Percentiles rank a stretch among this genome's conserved stretches.
These are phyloP conservation scores for Acacia acuminata DNA, from an alignment of 306 rosid species.

Conservation along the genomic window DNA sequence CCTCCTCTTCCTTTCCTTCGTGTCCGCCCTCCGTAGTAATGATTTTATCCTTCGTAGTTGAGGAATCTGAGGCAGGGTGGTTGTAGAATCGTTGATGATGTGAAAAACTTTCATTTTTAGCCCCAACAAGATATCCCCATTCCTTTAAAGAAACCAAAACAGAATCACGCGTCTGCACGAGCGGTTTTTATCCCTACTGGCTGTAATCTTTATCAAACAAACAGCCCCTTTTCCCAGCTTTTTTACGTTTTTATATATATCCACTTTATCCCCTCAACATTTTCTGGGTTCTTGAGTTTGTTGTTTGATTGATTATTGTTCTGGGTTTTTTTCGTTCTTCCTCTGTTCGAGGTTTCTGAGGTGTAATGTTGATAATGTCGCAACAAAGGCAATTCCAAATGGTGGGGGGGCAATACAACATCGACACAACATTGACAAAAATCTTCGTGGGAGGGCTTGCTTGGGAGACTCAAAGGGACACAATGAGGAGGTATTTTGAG, in stretches of 20 bases:
- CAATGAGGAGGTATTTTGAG: conserved; percentile 89
- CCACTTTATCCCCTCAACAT: not conserved
- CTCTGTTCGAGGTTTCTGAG: not conserved
- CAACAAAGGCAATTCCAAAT: conserved; percentile 75
- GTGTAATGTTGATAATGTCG: conserved; percentile 48
- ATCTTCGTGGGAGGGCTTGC: conserved; percentile 97
- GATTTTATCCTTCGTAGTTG: conserved; percentile 60
- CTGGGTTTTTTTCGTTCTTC: not conserved
- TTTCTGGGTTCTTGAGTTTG: not conserved
- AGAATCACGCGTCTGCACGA: conserved; percentile 23
- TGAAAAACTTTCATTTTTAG: conserved; percentile 46
- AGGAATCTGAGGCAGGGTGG: conserved; percentile 57
- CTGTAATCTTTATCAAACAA: conserved; percentile 41
- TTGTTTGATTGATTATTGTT: not conserved
- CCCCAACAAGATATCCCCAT: not conserved
- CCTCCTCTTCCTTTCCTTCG: conserved; percentile 2
- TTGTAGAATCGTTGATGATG: conserved; percentile 25
- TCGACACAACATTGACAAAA: conserved; percentile 87
- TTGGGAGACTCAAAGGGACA: conserved; percentile 94
- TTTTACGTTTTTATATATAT: not conserved
- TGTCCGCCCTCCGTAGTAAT: conserved; percentile 48
- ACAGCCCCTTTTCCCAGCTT: conserved; percentile 31
- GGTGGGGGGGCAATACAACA: conserved; percentile 57
- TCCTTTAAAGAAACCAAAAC: not conserved
- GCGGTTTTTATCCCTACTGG: conserved; percentile 18